These are phyloP conservation scores for Populus davidiana DNA, from an alignment of 345 rosid species.

Conservation along the genomic window DNA sequence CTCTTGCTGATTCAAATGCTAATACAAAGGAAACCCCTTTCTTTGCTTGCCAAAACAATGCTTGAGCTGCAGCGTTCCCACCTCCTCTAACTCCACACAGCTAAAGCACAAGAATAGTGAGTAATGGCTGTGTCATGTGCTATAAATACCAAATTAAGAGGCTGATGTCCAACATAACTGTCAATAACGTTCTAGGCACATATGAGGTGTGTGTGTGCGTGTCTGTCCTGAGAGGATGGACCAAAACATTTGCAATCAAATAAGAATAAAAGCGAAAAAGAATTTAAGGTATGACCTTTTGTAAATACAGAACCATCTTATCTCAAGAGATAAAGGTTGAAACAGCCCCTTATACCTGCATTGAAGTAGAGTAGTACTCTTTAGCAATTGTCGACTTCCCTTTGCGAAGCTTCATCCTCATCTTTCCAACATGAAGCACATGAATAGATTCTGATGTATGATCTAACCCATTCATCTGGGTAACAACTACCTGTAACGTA, in stretches of 20 bases:
- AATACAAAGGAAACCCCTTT: conserved; percentile 67
- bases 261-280: neutral
- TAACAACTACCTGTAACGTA: conserved; percentile 61
- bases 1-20: conserved; percentile 88
- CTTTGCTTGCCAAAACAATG: conserved; percentile 86
- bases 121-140: neutral
- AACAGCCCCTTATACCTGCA: conserved; percentile 60
- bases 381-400: conserved; percentile 70
- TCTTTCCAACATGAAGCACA: conserved; percentile 81
- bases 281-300: neutral
- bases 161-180: neutral
- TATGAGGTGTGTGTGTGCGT: neutral
- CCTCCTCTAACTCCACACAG: conserved; percentile 98
- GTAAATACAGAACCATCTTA: neutral
- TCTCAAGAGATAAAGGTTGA: neutral
- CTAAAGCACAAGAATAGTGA: conserved; percentile 27
- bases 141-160: neutral
- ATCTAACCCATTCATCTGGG: conserved; percentile 71
- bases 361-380: conserved; percentile 78
- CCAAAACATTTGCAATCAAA: neutral
- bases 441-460: conserved; percentile 77
- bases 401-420: conserved; percentile 90
- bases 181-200: neutral
- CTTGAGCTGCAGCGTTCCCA: conserved; percentile 94
- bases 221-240: neutral